A percentile compares a stretch with the other conserved stretches of the same genome.
Conservation (phyloP, 2,329 filamentous ascomycete species). For the Hymenoscyphus albidus region DNA sequence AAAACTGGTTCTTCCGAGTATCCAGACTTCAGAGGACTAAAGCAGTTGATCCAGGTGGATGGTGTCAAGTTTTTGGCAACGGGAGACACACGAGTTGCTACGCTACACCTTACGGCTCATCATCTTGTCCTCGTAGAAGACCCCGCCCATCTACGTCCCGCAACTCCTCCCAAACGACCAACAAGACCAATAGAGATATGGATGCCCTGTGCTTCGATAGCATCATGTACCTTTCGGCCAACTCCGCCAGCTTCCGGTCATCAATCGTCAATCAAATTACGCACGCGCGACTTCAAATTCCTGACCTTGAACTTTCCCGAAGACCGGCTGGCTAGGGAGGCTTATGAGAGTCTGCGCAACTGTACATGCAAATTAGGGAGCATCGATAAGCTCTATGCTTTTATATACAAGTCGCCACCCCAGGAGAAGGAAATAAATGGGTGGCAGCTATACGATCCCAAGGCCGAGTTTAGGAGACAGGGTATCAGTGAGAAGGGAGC, state of each 20-base stretch:
- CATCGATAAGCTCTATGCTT: slow-evolving; percentile 88
- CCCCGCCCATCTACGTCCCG: slow-evolving; percentile 28
- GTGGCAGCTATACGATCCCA: slow-evolving; percentile 81
- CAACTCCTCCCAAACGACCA: slow-evolving; percentile 33
- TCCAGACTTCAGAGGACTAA: slow-evolving; percentile 13
- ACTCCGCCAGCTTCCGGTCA: slow-evolving; percentile 65
- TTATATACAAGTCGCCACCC: slow-evolving; percentile 72
- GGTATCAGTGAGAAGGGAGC: slow-evolving; percentile 78
- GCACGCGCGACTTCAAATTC: slow-evolving; percentile 90
- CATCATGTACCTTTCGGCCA: slow-evolving; percentile 72
- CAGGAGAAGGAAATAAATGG: slow-evolving; percentile 72
- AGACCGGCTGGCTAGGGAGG: slow-evolving; percentile 71
- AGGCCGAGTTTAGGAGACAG: slow-evolving; percentile 80
- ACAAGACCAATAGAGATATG: slow-evolving; percentile 64
- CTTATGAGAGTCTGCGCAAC: slow-evolving; percentile 79
- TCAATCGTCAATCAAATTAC: slow-evolving; percentile 77
- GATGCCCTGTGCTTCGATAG: slow-evolving; percentile 93
- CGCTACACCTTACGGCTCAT: slow-evolving; percentile 56
- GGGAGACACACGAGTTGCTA: slow-evolving; percentile 54
- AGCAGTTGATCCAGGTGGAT: slow-evolving; percentile 46
- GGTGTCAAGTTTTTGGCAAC: slow-evolving; percentile 57
- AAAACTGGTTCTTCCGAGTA: slow-evolving; percentile 35
- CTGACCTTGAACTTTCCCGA: slow-evolving; percentile 83
- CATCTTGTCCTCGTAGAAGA: slow-evolving; percentile 47
- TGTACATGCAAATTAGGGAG: slow-evolving; percentile 78